These are phyloP conservation scores for Zizania palustris DNA, from an alignment of 202 grass and related monocot genomes.

Conservation along the genomic window DNA sequence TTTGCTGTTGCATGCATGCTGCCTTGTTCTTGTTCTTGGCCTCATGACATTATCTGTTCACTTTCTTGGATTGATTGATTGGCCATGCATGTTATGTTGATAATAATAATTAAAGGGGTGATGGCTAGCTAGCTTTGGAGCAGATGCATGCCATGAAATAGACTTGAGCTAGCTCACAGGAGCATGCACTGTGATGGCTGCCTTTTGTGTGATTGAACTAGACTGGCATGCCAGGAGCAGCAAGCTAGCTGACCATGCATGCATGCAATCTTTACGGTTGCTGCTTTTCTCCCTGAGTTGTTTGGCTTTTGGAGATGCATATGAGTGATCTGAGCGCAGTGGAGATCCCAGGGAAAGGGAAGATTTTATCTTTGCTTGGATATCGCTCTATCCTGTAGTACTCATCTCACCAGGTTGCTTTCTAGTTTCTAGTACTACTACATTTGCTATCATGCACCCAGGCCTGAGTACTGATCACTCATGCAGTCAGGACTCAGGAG, in stretches of 20 bases:
- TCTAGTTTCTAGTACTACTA: conserved; percentile 17
- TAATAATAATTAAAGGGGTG: conserved; percentile 6
- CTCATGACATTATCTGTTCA: not conserved
- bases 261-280: conserved; percentile 55
- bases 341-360: conserved; percentile 58
- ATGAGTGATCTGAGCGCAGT: conserved; percentile 38
- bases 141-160: conserved; percentile 44
- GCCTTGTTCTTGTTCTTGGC: not conserved
- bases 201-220: conserved; percentile 68
- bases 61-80: conserved; percentile 36
- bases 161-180: conserved; percentile 36
- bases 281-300: conserved; percentile 34
- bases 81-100: conserved; percentile 7
- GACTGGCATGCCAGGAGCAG: conserved; percentile 61
- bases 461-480: conserved; percentile 26
- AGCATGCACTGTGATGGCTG: conserved; percentile 46
- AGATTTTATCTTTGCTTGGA: conserved; percentile 48
- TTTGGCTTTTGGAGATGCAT: conserved; percentile 52
- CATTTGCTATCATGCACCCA: conserved; percentile 20
- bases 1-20: not conserved
- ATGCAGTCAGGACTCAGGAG: conserved; percentile 9
- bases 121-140: conserved; percentile 33
- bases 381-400: conserved; percentile 34
- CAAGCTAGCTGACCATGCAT: conserved; percentile 33
- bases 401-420: conserved; percentile 43